Evolutionary conservation across 2,329 filamentous ascomycete species (phyloP).

Genomic region (Gliomastix tumulicola): DNA sequence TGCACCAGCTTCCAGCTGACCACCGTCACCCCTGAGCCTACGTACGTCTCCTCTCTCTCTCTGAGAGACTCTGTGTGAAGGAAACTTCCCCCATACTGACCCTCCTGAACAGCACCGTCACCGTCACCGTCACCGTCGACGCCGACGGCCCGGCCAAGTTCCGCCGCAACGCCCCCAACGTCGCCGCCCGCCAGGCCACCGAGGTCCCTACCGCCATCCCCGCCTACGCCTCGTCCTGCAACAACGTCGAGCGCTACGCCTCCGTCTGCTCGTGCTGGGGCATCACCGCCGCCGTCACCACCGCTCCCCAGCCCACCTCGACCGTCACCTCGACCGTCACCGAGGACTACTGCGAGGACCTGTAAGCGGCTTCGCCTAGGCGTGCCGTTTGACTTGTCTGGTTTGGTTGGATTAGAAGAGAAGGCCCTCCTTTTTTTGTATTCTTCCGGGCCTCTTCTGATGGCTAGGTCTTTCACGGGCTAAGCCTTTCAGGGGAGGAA

Average conservation of each 20-base stretch:
- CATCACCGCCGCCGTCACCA: conserved; percentile 28
- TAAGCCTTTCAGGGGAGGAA: too few relatives aligned
- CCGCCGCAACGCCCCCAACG: conserved; percentile 16
- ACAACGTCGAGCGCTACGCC: conserved; percentile 23
- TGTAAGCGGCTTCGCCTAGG: conserved; percentile 12
- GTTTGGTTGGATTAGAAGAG: conserved; percentile 3
- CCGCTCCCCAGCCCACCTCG: conserved; percentile 27
- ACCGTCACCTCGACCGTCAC: conserved; percentile 33
- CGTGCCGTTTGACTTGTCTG: not conserved
- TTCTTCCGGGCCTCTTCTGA: too few relatives aligned
- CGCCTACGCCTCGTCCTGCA: conserved; percentile 31
- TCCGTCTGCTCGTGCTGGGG: conserved; percentile 38
- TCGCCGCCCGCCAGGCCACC: conserved; percentile 21
- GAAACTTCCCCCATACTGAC: too few relatives aligned
- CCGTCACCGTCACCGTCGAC: conserved; percentile 30
- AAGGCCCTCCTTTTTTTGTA: too few relatives aligned
- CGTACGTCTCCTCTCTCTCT: conserved; percentile 21
- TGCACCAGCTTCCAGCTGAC: conserved; percentile 32
- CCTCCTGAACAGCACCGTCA: conserved; percentile 25
- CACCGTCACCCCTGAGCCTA: conserved; percentile 29
- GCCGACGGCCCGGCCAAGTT: conserved; percentile 15
- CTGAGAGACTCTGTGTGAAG: too few relatives aligned
- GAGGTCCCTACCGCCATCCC: conserved; percentile 23
- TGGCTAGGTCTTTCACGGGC: too few relatives aligned
- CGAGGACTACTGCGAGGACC: conserved; percentile 31